Evolutionary conservation across 257 asterid genomes (phyloP), one percentile per base, ranked within the genome.

Genomic region (Gentiana straminea): DNA sequence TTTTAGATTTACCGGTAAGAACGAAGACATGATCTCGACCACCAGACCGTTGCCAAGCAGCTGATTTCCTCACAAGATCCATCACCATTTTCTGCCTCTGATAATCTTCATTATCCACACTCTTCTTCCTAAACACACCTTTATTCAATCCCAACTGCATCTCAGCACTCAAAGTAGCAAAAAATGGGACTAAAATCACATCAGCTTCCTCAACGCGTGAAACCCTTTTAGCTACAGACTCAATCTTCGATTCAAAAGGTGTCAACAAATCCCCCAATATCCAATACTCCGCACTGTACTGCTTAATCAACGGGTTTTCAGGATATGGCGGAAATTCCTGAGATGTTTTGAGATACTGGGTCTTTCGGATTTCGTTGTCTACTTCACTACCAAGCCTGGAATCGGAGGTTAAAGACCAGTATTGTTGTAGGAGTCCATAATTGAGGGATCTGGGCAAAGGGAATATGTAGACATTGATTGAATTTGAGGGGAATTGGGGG

Each of bases 281-380:
- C 98, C 98, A 91, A 61, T 86, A 91, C 76, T 91, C 98, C 1
- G 95, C 95, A 64, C 94, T 91, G 73, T 91, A 91, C 84, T 91
- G 96, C 64, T 86, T 83, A 55, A 87, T 84, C 34, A 91, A 70
- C 61, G 96, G 94, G 55, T 77, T 86, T 69, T 84, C 87, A 8
- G 98, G 96, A 68, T 81, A 90, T 0, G 89, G 94, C 57, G 77
- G 89, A 46, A 61, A 55, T 1, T 70, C 63, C 10, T 46, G 55
- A 35, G 74, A 48, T 39, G 55, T 61, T 61, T 69, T 71, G 9
- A 41, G 46, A 58, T 51, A 67, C 41, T 64, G 60, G 65, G 80
- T 76, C 64, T 75, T 75, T 13, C 96, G 71, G 3, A 82, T 79
- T 61, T 81, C 83, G 67, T 82, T 84, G 63, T 90, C 98, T 12